Base-by-base conservation (phyloP, 306 rosid species). In the Rubus parviflorus region DNA sequence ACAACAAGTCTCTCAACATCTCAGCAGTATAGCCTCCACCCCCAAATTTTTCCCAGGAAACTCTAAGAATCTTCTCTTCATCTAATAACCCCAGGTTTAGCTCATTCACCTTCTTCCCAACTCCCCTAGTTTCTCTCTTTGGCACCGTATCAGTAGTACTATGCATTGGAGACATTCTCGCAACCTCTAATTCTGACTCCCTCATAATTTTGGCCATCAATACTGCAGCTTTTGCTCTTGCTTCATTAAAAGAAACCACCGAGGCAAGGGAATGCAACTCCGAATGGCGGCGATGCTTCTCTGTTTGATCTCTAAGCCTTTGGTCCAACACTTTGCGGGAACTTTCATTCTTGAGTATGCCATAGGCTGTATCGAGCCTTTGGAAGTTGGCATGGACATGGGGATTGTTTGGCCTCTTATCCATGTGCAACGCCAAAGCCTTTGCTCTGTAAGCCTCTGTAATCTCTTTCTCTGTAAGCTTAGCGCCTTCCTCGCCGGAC, bases 351-450 rank as follows among this genome's bases (percentile, higher is more conserved):
- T 84, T 88, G 57, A 94, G 91, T 72, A 95, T 86, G 77, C 88
- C 92, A 79, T 92, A 92, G 19, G 97, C 92, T 6, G 92, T 53
- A n/a, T 87, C 87, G 1, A 93, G 92, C 78, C 83, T 85, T 42
- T 90, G 93, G 70, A 93, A 93, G 37, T 93, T 77, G 70, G 85
- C 76, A 20, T 86, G 90, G 74, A 96, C 96, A 83, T 91, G 73
- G 2, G 90, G 90, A 82, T 94, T 92, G n/a, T 89, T 94, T 0
- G 85, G 95, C 75, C 91, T 89, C 91, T 95, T 95, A 83, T 95
- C 98, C 0, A 97, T 97, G 72, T 92, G 98, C 76, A 90, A 76
- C 69, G 84, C 98, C 38, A 89, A 78, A 45, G 97, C 98, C 78
- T 89, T 92, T 3, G 8, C 82, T 85, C 81, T 84, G 88, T 94